Base-by-base conservation (phyloP, 345 rosid genomes). In the Eucalyptus rudis region DNA sequence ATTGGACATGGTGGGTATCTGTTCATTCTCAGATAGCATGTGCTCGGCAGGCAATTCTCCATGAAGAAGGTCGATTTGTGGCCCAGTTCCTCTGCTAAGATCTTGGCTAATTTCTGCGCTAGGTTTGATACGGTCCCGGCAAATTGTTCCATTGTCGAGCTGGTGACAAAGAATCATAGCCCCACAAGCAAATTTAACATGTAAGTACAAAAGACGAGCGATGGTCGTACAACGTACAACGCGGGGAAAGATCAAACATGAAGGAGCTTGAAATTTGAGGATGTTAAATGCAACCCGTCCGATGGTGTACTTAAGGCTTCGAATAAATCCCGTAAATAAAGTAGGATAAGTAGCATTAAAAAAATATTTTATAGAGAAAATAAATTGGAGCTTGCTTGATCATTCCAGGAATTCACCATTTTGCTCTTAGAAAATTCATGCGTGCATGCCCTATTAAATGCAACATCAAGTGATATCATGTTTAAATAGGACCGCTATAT, bases 11-110 rank as follows among this genome's bases (percentile, higher is more conserved):
- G 97, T 6, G 98, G 99, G 89, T 97, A 98, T 80, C 96, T 91
- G 87, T 98, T 98, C 94, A 98, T 94, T 88, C 99, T 93, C 16
- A 97, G 93, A 88, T 95, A 97, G 89, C 99, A 98, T 20, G 97
- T 93, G 89, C 94, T 96, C 4, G 96, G 93, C 92, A 91, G 71
- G 86, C 99, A 98, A 76, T 93, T 95, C 88, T 97, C 95, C 86
- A 89, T 87, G 91, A 97, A 95, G 90, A 94, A 95, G 56, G 68
- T 91, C 17, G 97, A 92, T 29, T 92, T 90, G 86, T 89, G 84
- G 29, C 96, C 98, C 90, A 92, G 47, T 87, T 95, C 91, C 90
- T 94, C 98, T 9, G 96, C 97, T 89, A 98, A 89, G 29, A 96
- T 92, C 51, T 90, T 96, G 66, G 98, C 96, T 87, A 98, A 89